Evolutionary conservation across 192 early-diverging fungal genomes (phyloP), one percentile per base, ranked within the genome.

Genomic region (Podila minutissima): DNA sequence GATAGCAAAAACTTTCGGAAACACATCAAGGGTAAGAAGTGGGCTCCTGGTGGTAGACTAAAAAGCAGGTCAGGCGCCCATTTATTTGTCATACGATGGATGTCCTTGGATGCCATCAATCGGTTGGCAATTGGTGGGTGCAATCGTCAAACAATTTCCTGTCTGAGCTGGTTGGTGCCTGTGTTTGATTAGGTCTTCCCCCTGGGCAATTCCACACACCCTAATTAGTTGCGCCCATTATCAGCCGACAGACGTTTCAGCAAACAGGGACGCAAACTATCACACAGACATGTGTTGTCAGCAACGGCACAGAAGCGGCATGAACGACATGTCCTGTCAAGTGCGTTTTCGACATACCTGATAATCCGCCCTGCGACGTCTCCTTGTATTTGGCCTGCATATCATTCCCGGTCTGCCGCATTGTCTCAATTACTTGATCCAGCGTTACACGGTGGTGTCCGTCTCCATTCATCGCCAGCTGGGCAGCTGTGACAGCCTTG

Each of bases 311-410:
- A 28, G 41, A 26, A 28, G 7, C 55, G 3, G n/a, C 26, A 11
- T 4, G 13, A 17, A 37, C 9, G 35, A 46, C 15, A 46, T 46
- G 41, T 46, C 41, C 11, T 46, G 15, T 2, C 41, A 46, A 26
- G 17, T 26, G 26, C 10, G n/a, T 28, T 11, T 26, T 19, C 22
- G n/a, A 58, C 17, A 95, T 96, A 46, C 95, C 95, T 4, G 95
- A 94, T 35, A 98, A 88, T 29, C 97, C 97, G 55, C 95, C 97
- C 74, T 94, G 93, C n/a, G 91, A 93, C 0, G 97, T 98, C 76
- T 98, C 97, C 85, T 98, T 98, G 88, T 98, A 98, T 83, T 98
- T 98, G 60, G 87, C 91, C 91, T 92, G 91, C 95, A 96, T 96
- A 81, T 96, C 95, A 3, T 90, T 81, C 74, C 94, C 94, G 1